Evolutionary conservation across 129 eudicot genomes (phyloP).

Genomic region (Scalesia atractyloides): DNA sequence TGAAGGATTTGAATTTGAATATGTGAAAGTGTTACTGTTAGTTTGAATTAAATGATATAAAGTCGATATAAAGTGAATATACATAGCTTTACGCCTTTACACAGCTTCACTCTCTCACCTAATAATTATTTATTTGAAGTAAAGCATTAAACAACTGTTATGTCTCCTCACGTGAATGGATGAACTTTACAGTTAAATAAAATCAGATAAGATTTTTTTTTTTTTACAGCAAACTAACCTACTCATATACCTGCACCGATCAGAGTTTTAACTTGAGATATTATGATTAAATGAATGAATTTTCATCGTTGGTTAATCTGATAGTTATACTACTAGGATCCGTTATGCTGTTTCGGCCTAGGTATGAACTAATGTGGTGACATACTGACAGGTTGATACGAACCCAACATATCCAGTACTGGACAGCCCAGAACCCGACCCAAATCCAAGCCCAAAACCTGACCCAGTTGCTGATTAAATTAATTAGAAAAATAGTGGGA

Average conservation of each 20-base stretch:
- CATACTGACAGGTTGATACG: constrained; percentile 30
- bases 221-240: too few relatives aligned
- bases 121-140: constrained; percentile 33
- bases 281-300: constrained; percentile 7
- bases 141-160: constrained; percentile 33
- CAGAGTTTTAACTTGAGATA: constrained; percentile 2
- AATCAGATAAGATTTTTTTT: background rate
- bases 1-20: constrained; percentile 3
- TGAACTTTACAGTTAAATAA: constrained; percentile 38
- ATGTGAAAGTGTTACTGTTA: constrained; percentile 11
- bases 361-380: constrained; percentile 21
- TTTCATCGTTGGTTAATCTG: background rate
- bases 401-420: too few relatives aligned
- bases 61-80: constrained; percentile 19
- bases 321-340: background rate
- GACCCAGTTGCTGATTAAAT: too few relatives aligned
- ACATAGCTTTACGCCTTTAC: constrained; percentile 28
- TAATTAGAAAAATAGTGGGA: too few relatives aligned
- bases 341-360: background rate
- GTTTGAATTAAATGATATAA: constrained; percentile 20
- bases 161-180: constrained; percentile 41
- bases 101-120: constrained; percentile 36
- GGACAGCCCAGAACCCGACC: too few relatives aligned
- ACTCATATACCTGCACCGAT: background rate
- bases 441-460: too few relatives aligned